Evolutionary conservation across 257 asterid genomes (phyloP).

Genomic region (Penstemon barbatus): DNA sequence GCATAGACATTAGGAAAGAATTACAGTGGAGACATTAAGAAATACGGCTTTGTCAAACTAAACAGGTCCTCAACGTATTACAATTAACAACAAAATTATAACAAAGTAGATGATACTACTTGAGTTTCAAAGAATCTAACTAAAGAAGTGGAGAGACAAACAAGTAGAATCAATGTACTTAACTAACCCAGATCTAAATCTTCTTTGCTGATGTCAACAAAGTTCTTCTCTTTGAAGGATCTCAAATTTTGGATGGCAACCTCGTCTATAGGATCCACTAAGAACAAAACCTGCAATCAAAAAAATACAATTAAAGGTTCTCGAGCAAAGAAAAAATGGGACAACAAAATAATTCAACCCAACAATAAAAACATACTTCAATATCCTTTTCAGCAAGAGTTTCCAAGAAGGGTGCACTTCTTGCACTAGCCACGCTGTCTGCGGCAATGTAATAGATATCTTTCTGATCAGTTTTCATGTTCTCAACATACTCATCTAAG

Average conservation of each 20-base stretch:
- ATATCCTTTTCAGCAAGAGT: constrained; percentile 83
- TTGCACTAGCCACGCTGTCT: constrained; percentile 89
- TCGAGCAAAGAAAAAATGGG: neutral
- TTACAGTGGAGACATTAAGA: neutral
- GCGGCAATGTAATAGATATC: constrained; percentile 86
- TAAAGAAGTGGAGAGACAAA: neutral
- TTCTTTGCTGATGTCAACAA: constrained; percentile 93
- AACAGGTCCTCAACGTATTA: neutral
- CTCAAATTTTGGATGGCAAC: constrained; percentile 86
- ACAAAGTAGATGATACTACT: neutral
- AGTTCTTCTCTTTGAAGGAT: constrained; percentile 80
- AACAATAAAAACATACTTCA: constrained; percentile 53
- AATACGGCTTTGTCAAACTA: neutral
- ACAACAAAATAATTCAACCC: constrained; percentile 19
- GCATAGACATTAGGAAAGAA: constrained; percentile 16
- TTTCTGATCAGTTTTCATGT: constrained; percentile 93
- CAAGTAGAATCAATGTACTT: neutral
- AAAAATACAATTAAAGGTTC: neutral
- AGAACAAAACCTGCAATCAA: constrained; percentile 69
- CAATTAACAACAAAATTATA: neutral
- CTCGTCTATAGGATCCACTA: constrained; percentile 97
- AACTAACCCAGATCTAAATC: constrained; percentile 92
- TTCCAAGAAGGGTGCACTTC: constrained; percentile 93
- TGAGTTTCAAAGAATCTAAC: constrained; percentile 11
- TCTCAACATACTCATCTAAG: constrained; percentile 90